Evolutionary conservation across 306 rosid genomes (phyloP), one percentile per base, ranked within the genome.

Genomic region (Prunus kanzakura): DNA sequence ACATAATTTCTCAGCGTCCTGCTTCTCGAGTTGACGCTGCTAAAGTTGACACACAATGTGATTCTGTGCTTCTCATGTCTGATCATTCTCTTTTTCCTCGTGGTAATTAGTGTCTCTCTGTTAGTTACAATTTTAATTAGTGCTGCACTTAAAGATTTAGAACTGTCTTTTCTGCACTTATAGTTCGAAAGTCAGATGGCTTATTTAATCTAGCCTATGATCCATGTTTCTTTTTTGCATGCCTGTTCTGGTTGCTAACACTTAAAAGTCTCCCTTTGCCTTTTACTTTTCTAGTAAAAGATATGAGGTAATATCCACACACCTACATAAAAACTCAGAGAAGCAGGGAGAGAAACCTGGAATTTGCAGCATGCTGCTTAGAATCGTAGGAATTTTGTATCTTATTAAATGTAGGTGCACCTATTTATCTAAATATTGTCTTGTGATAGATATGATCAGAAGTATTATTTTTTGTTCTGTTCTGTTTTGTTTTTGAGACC

Each of bases 21-120:
- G 79, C 86, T 77, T 89, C 88, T 86, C 82, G 99, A 78, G 91
- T 92, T 84, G 91, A 84, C 83, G 82, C 88, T 67, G 90, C 96
- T 22, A 89, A 83, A 87, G 86, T 89, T 22, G 88, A 91, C 79
- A 79, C 81, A 9, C 74, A 72, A 23, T 80, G 82, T 74, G 89
- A 91, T 79, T 83, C 89, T 64, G 93, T 79, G 81, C 91, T 94
- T 43, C 84, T 94, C 67, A 67, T 94, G 70, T 87, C 97, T 30
- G 98, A 94, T 82, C 96, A 90, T 86, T 91, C 98, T 72, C 84
- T 91, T 77, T 90, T 91, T 70, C 80, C 83, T 51, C 46, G 43
- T 51, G 93, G 97, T 93, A 93, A 62, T 77, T 11, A 84, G 38
- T 11, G 64, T 45, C 74, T 43, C 64, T 64, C 6, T 71, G 62